Evolutionary conservation across 1,284 basidiomycete genomes (phyloP), one percentile per base, ranked within the genome.

Genomic region (Sporisorium sorghi): DNA sequence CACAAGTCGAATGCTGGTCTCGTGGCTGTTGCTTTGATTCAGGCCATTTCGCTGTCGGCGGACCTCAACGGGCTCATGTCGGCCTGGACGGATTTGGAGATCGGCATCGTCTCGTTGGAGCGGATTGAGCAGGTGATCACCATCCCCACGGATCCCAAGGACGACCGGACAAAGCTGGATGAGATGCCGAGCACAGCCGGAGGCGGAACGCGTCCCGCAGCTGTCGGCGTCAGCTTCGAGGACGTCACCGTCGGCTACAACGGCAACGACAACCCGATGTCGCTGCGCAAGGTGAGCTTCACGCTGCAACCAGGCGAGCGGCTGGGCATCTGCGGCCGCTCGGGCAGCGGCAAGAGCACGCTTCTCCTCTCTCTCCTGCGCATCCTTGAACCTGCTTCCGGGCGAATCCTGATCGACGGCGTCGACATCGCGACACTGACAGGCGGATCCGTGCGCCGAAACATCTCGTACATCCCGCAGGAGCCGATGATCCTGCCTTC

Each of bases 361-460:
- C 88, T 94, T 63, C 87, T 90, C 53, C 83, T 44, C 86, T n/a
- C 84, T 5, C 77, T 83, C 19, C 79, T 83, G 57, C 74, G 81
- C 58, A 77, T 81, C 42, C 63, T 80, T 51, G 94, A 97, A 83
- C 90, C 92, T 0, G 86, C 88, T 0, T 86, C 87, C 39, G 95
- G 94, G 5, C 88, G 88, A 0, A 94, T 98, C 57, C 79, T 87
- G 10, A 91, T 96, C 53, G 93, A 97, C 83, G 91, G 89, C 2
- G 30, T 46, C n/a, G 51, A 60, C 50, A 48, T 17, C 3, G n/a
- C 52, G 12, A 54, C 52, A 14, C 19, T 60, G 30, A 47, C 49
- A 23, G 42, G 64, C 17, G 23, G 53, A n/a, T 47, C 46, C 21
- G 28, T 69, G 5, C 46, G 66, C 2, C 51, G 42, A 10, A 37